Evolutionary conservation across 176 grass and related monocot species (phyloP).

Genomic region (Oryza nivara): DNA sequence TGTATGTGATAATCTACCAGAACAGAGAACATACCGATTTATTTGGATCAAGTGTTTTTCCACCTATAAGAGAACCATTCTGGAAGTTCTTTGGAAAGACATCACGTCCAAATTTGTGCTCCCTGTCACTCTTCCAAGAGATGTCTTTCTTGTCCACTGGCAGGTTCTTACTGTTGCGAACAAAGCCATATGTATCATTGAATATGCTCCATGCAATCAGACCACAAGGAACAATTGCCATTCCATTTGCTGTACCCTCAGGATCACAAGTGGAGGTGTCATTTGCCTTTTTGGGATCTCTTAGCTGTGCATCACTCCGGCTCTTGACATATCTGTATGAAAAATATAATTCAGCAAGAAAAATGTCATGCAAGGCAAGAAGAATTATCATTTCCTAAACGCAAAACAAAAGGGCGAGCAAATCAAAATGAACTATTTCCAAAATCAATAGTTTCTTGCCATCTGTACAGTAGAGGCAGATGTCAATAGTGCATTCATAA

Average conservation of each 20-base stretch:
- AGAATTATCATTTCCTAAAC: conserved; percentile 13
- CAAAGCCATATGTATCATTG: conserved; percentile 84
- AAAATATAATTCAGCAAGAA: conserved; percentile 12
- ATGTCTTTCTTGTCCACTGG: conserved; percentile 73
- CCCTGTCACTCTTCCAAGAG: conserved; percentile 95
- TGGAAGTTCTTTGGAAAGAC: conserved; percentile 87
- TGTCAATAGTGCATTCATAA: not conserved
- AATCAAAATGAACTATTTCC: conserved; percentile 19
- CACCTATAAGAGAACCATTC: conserved; percentile 69
- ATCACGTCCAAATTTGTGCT: conserved; percentile 91
- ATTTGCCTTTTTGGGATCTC: conserved; percentile 44
- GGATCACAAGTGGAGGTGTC: conserved; percentile 66
- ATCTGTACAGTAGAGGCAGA: conserved; percentile 1
- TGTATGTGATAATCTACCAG: conserved; percentile 1
- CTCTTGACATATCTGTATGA: conserved; percentile 90
- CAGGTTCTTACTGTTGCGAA: conserved; percentile 37
- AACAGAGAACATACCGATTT: conserved; percentile 52
- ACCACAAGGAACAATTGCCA: conserved; percentile 79
- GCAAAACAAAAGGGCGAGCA: not conserved
- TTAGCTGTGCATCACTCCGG: conserved; percentile 77
- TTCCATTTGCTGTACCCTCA: conserved; percentile 50
- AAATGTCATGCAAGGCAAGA: conserved; percentile 19
- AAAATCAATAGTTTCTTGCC: not conserved
- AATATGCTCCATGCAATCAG: conserved; percentile 97
- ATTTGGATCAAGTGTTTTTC: conserved; percentile 49